Conservation (phyloP, 2,329 filamentous ascomycete species). For the Claviceps sp. region DNA sequence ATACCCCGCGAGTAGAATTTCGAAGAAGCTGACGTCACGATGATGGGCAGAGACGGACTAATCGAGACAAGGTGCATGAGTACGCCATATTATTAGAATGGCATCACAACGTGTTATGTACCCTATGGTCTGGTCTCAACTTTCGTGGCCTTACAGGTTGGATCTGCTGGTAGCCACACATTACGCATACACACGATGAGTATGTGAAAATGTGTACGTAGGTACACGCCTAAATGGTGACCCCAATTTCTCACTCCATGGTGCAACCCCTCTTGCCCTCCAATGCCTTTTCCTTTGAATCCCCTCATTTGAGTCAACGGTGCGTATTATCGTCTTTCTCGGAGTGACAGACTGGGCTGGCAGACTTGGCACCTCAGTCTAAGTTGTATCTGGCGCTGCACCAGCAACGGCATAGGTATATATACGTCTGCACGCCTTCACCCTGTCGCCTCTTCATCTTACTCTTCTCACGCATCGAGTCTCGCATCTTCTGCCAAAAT, state of each 20-base stretch:
- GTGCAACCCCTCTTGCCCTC: not conserved
- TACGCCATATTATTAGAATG: not conserved
- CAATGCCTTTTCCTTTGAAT: not conserved
- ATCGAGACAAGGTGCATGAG: not conserved
- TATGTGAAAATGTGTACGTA: no score
- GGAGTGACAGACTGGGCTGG: not conserved
- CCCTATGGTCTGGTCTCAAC: not conserved
- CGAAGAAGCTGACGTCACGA: not conserved
- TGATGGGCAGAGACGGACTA: not conserved
- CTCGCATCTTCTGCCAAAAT: slow-evolving; percentile 13
- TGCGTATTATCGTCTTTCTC: not conserved
- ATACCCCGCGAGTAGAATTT: no score
- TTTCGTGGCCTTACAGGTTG: not conserved
- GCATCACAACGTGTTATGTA: not conserved
- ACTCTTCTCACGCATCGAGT: slow-evolving; percentile 3
- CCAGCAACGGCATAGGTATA: not conserved
- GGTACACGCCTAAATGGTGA: no score
- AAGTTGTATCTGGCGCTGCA: not conserved
- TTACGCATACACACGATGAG: no score
- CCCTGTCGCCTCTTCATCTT: not conserved
- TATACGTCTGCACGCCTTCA: slow-evolving; percentile 6
- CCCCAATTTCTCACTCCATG: not conserved
- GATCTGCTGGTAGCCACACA: no score
- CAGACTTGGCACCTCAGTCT: not conserved
- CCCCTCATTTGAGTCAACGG: not conserved